Evolutionary conservation across 2,329 filamentous ascomycete species (phyloP), one percentile per base, ranked within the genome.

Genomic region (Aureobasidium sp.): DNA sequence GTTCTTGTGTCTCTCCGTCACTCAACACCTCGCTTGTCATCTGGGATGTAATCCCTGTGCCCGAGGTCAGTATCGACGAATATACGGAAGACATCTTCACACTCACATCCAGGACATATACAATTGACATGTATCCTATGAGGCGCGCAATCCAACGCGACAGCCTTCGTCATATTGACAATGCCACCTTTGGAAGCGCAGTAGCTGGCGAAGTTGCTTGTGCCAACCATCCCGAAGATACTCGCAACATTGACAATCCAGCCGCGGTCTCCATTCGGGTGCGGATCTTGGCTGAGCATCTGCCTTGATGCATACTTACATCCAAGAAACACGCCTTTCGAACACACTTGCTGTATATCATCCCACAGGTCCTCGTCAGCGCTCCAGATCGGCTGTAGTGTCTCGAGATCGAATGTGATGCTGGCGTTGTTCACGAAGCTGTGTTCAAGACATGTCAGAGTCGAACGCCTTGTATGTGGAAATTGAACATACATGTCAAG

Each of bases 181-280:
- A 80, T 77, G 0, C 78, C 79, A 10, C 76, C 77, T 65, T 82
- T 82, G 46, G 73, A 76, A 2, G 78, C 76, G 59, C 75, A 77
- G 66, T 81, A 82, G 20, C 71, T 70, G 29, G 74, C 72, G 70
- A 66, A 48, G 46, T 48, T 59, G 53, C 48, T 53, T 66, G 51
- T 65, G 63, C 63, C 72, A 24, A 76, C 71, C 52, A 71, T 65
- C 17, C 69, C 73, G 63, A 70, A 71, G 26, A 75, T 68, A 43
- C 70, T 73, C 8, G 73, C 71, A 7, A 72, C 70, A 53, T 77
- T 76, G 41, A 77, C 66, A 20, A 77, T 74, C 73, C 73, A 77
- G 2, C 75, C 75, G 27, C 68, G 64, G 64, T 72, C 68, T 6
- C 66, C 68, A 24, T 65, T 60, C 6, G 67, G 67, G 12, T 71